Evolutionary conservation across 805 yeast species (phyloP).

Genomic region (Candida tallmaniae): DNA sequence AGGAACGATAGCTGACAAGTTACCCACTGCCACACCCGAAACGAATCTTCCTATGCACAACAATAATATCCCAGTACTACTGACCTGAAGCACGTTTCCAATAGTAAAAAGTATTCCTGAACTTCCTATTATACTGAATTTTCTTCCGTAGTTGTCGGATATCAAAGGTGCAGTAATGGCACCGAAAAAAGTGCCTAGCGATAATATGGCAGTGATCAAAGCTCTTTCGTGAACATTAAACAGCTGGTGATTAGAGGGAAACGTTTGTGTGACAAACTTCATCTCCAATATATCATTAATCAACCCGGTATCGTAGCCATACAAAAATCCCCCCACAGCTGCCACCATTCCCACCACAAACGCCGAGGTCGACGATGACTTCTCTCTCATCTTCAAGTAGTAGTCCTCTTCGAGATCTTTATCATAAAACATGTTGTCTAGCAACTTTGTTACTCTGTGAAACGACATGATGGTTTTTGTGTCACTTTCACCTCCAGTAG

Average conservation of each 20-base stretch:
- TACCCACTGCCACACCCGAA: slow-evolving; percentile 78
- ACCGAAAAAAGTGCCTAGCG: slow-evolving; percentile 76
- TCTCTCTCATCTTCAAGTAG: slow-evolving; percentile 34
- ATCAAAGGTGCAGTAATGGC: slow-evolving; percentile 57
- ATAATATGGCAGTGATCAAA: slow-evolving; percentile 70
- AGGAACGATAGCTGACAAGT: slow-evolving; percentile 71
- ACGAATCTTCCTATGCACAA: slow-evolving; percentile 70
- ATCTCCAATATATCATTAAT: slow-evolving; percentile 77
- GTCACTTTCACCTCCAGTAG: too few species aligned
- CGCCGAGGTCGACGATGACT: slow-evolving; percentile 58
- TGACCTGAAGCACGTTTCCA: slow-evolving; percentile 70
- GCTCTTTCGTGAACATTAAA: slow-evolving; percentile 66
- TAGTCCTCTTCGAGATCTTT: slow-evolving; percentile 33
- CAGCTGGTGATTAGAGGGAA: slow-evolving; percentile 43
- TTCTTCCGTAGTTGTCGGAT: slow-evolving; percentile 72
- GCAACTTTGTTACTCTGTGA: background rate
- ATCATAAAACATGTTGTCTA: slow-evolving; percentile 28
- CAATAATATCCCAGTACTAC: slow-evolving; percentile 44
- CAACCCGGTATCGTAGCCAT: slow-evolving; percentile 87
- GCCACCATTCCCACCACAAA: slow-evolving; percentile 73
- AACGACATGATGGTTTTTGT: too few species aligned
- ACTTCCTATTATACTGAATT: slow-evolving; percentile 57
- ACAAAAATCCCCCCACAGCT: slow-evolving; percentile 87
- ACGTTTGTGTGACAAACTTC: slow-evolving; percentile 55
- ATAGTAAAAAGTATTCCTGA: slow-evolving; percentile 60